phyloP scores from a whole-genome alignment of 2,329 filamentous ascomycete genomes.

The Penicillium frequentans region DNA sequence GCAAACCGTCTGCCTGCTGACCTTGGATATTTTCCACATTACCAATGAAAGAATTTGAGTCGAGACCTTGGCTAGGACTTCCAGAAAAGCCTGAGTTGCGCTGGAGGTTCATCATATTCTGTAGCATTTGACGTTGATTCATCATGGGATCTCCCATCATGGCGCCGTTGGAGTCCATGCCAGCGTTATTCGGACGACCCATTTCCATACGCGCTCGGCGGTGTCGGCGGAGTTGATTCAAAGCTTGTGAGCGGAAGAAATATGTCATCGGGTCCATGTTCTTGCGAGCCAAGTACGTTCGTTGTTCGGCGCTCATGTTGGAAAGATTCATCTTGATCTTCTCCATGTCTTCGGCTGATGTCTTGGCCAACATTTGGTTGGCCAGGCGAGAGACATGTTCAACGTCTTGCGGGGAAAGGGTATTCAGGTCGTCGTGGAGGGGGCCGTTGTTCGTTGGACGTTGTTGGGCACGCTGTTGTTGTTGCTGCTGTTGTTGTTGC shows the following conservation, averaged over 20 bases:
- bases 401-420: slow-evolving; percentile 42
- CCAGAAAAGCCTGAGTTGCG: slow-evolving; percentile 38
- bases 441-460: slow-evolving; percentile 27
- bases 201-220: slow-evolving; percentile 34
- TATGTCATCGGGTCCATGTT: slow-evolving; percentile 52
- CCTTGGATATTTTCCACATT: slow-evolving; percentile 58
- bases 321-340: slow-evolving; percentile 49
- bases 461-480: slow-evolving; percentile 31
- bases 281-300: slow-evolving; percentile 45
- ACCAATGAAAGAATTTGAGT: slow-evolving; percentile 40
- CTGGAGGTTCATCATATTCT: slow-evolving; percentile 43
- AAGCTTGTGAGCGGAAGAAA: slow-evolving; percentile 52
- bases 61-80: slow-evolving; percentile 32
- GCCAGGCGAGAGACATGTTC: slow-evolving; percentile 49
- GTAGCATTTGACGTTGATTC: slow-evolving; percentile 41
- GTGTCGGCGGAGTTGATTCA: slow-evolving; percentile 41
- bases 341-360: slow-evolving; percentile 47
- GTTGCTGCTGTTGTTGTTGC: slow-evolving; percentile 9
- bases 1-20: slow-evolving; percentile 62
- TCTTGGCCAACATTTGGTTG: slow-evolving; percentile 47
- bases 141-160: slow-evolving; percentile 41
- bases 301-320: slow-evolving; percentile 49
- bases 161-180: slow-evolving; percentile 30
- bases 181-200: slow-evolving; percentile 29
- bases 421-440: slow-evolving; percentile 35